These are phyloP conservation scores for Vaccinium darrowii DNA, from an alignment of 148 eudicot species.

Conservation along the genomic window DNA sequence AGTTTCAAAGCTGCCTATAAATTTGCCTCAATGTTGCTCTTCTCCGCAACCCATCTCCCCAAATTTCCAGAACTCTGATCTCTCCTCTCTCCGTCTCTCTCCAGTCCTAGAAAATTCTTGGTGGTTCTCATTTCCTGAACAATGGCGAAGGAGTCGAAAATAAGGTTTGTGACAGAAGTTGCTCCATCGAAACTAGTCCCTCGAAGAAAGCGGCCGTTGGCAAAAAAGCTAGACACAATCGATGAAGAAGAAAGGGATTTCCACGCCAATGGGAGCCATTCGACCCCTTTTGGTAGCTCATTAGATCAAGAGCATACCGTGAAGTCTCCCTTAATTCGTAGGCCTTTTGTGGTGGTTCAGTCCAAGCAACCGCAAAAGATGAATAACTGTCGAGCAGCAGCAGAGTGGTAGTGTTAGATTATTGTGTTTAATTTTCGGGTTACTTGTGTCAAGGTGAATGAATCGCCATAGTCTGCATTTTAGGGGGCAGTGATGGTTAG, in stretches of 20 bases:
- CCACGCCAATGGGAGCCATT: neutral
- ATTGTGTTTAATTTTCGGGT: neutral
- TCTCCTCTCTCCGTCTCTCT: neutral
- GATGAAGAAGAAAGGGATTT: conserved; percentile 45
- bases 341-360: neutral
- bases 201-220: conserved; percentile 24
- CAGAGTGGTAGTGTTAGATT: neutral
- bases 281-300: neutral
- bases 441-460: neutral
- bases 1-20: conserved; percentile 7
- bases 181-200: conserved; percentile 40
- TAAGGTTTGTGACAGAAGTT: conserved; percentile 45
- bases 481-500: conserved; percentile 20
- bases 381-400: conserved; percentile 6
- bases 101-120: neutral
- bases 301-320: neutral
- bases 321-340: conserved; percentile 8
- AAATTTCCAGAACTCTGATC: neutral
- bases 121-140: neutral
- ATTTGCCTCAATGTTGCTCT: neutral
- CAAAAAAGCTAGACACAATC: conserved; percentile 42
- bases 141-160: conserved; percentile 37
- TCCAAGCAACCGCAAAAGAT: neutral
- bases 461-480: conserved; percentile 20
- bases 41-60: conserved; percentile 11